Conservation (phyloP, 139 green algal genomes). For the Chlamydomonas sp. region DNA sequence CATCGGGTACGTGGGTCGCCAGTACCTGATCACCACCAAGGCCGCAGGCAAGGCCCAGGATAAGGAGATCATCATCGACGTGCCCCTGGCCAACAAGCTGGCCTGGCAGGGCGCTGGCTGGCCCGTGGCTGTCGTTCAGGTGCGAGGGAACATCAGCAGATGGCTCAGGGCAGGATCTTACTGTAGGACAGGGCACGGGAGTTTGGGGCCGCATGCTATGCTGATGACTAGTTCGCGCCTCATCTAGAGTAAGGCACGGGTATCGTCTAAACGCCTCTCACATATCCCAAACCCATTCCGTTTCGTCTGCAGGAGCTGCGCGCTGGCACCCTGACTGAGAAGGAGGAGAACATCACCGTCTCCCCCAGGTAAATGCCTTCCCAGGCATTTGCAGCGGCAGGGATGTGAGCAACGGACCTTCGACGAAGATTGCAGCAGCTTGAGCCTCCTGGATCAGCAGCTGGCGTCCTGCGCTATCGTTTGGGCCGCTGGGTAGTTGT, state of each 20-base stretch:
- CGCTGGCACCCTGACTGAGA: slow-evolving; percentile 82
- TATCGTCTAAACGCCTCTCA: background rate
- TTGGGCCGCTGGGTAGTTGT: no score
- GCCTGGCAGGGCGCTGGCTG: slow-evolving; percentile 79
- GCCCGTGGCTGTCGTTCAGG: slow-evolving; percentile 74
- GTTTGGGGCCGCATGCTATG: background rate
- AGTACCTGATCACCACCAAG: slow-evolving; percentile 84
- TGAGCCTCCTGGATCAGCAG: no score
- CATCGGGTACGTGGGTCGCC: slow-evolving; percentile 94
- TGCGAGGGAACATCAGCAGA: background rate
- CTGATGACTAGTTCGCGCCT: background rate
- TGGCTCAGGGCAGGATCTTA: background rate
- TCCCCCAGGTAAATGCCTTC: slow-evolving; percentile 80
- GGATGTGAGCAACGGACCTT: background rate
- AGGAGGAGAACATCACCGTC: slow-evolving; percentile 94
- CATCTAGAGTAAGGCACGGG: background rate
- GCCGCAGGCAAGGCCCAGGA: slow-evolving; percentile 73
- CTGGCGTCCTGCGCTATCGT: no score
- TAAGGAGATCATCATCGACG: slow-evolving; percentile 99
- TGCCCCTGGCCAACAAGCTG: slow-evolving; percentile 85
- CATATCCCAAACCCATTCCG: background rate
- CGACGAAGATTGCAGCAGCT: no score
- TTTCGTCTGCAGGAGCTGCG: slow-evolving; percentile 72
- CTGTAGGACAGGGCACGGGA: background rate
- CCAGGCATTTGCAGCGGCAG: background rate